Evolutionary conservation across 2,329 filamentous ascomycete genomes (phyloP).

Genomic region (Leptographium galeiforme): DNA sequence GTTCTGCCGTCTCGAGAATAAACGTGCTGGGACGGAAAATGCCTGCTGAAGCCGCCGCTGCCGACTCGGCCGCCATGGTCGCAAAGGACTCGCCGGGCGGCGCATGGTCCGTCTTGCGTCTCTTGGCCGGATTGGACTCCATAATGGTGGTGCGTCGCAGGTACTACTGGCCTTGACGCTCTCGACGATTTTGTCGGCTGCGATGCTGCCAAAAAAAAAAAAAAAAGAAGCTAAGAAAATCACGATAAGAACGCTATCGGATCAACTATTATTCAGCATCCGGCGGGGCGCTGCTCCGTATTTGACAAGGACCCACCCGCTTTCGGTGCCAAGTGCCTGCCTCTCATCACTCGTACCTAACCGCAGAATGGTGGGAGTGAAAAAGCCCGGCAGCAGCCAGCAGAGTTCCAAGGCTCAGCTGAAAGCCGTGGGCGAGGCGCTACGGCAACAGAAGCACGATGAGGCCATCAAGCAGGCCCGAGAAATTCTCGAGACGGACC

Average conservation of each 20-base stretch:
- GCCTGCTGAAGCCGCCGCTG: constrained; percentile 17
- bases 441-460: constrained; percentile 68
- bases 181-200: too few relatives aligned
- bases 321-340: not conserved
- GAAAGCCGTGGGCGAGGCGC: constrained; percentile 66
- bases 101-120: constrained; percentile 19
- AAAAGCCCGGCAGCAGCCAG: constrained; percentile 23
- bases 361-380: constrained; percentile 7
- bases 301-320: not conserved
- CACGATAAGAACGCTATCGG: not conserved
- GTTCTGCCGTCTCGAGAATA: constrained; percentile 45
- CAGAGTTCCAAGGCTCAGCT: constrained; percentile 55
- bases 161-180: too few relatives aligned
- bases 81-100: constrained; percentile 1
- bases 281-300: not conserved
- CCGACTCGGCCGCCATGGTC: constrained; percentile 10
- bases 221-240: not conserved
- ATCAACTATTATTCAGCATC: not conserved
- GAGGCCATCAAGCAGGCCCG: constrained; percentile 58
- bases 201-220: not conserved
- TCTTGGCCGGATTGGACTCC: constrained; percentile 20
- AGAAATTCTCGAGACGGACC: constrained; percentile 56
- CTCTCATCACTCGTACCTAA: not conserved
- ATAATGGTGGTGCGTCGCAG: constrained; percentile 9
- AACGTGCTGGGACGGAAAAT: constrained; percentile 35